Evolutionary conservation across 2,329 filamentous ascomycete species (phyloP), one percentile per base, ranked within the genome.

Genomic region (Fulvia fulva): DNA sequence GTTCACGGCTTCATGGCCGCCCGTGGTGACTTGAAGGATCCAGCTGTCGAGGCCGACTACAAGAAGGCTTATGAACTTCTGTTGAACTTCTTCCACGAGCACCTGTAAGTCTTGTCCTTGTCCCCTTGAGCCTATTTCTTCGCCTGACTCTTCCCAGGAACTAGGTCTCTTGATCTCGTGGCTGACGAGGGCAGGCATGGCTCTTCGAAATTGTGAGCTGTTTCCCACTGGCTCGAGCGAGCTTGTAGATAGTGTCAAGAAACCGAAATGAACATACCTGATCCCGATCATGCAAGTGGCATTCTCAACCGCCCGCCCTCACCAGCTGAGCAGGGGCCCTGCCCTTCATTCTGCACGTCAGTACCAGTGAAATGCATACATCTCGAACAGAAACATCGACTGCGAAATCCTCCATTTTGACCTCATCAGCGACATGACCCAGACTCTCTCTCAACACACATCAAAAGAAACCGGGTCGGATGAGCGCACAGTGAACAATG

Each of bases 51-150:
- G 73, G 72, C 73, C 55, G 76, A 78, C 62, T 82, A 82, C 62
- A 75, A 80, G 71, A 73, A 76, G 51, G 79, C 76, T 3, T 82
- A 82, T 63, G 72, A 78, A 68, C 61, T 75, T 41, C 68, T 81
- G 44, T 69, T 82, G 53, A 74, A 80, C 62, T 81, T 78, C 65
- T 81, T 80, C 75, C 78, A 80, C 63, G 75, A 80, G 72, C 71
- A 81, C 65, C 68, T 81, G 78, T 82, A 73, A 80, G 77, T 72
- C 54, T n/a, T 30, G 32, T 43, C 25, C 46, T 22, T 55, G 12
- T 23, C 43, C 52, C 26, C 49, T 9, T 28, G 28, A 34, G 53
- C 25, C 3, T 32, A 7, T 30, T 41, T 23, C 34, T 41, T 28
- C 51, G 34, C 55, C 53, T 47, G 53, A 49, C 53, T 30, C 46